Percentiles rank a stretch among this genome's conserved stretches.
Evolutionary conservation across 768 basidiomycete species (phyloP).

Genomic region (Russula sp.): DNA sequence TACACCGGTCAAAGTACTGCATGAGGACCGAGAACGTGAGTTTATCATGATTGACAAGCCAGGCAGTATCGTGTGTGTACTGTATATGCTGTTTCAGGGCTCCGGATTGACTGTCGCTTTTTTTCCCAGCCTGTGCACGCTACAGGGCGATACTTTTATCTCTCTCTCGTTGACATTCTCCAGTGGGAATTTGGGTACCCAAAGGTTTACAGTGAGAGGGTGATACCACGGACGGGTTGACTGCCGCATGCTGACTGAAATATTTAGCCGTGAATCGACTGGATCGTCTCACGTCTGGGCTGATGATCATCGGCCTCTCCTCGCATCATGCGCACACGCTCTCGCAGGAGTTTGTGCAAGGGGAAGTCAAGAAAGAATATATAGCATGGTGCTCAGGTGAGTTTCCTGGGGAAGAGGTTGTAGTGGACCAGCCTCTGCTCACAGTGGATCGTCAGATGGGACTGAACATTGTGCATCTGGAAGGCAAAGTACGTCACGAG

Average conservation of each 20-base stretch:
- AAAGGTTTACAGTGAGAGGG: no score
- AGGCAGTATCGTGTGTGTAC: conserved; percentile 76
- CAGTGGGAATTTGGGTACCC: conserved; percentile 75
- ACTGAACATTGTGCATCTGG: conserved; percentile 91
- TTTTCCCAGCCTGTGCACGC: no score
- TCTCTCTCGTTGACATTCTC: conserved; percentile 80
- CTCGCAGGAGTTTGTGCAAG: no score
- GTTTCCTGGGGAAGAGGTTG: conserved; percentile 81
- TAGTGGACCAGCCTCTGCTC: conserved; percentile 79
- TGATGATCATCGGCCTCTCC: no score
- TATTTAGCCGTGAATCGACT: no score
- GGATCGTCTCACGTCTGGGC: no score
- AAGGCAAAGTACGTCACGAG: conserved; percentile 68
- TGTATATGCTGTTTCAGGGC: background rate
- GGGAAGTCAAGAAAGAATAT: conserved; percentile 86
- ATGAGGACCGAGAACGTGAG: conserved; percentile 67
- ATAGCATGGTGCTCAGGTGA: conserved; percentile 78
- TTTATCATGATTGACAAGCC: no score
- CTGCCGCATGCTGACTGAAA: background rate
- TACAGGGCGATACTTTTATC: no score
- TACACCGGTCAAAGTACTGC: conserved; percentile 72
- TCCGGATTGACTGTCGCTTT: background rate
- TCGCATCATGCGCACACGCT: no score
- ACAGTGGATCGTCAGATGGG: no score
- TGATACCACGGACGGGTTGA: no score